phyloP scores from a whole-genome alignment of 164 flowering plant species.

The Aristolochia contorta region DNA sequence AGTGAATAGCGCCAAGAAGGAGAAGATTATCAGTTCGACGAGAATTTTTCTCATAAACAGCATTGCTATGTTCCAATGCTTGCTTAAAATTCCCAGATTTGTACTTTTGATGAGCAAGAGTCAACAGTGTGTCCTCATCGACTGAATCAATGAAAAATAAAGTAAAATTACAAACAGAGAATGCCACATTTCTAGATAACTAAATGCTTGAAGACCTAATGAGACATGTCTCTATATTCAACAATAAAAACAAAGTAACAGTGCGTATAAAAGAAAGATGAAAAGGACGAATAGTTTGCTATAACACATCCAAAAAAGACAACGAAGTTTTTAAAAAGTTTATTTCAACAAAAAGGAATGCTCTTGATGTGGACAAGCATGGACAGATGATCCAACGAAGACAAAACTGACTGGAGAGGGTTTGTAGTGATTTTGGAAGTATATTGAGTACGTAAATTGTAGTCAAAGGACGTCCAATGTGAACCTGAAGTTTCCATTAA shows the following conservation, averaged over 20 bases:
- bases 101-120: constrained; percentile 86
- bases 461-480: too few relatives aligned
- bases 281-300: background rate
- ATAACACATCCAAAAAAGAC: too few relatives aligned
- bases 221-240: too few relatives aligned
- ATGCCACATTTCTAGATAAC: background rate
- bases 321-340: too few relatives aligned
- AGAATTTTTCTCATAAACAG: constrained; percentile 73
- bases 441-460: too few relatives aligned
- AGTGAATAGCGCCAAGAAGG: constrained; percentile 83
- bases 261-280: background rate
- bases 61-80: constrained; percentile 76
- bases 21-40: constrained; percentile 90
- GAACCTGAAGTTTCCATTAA: too few relatives aligned
- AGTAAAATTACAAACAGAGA: background rate
- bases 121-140: constrained; percentile 58
- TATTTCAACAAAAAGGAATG: too few relatives aligned
- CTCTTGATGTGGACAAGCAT: too few relatives aligned
- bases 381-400: too few relatives aligned
- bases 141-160: constrained; percentile 27
- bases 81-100: constrained; percentile 73
- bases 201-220: background rate
- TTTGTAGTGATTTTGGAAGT: too few relatives aligned
- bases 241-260: background rate
- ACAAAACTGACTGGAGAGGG: too few relatives aligned